A percentile compares a stretch with the other conserved stretches of the same genome.
Conservation (phyloP, 495 filamentous ascomycete species). For the Clohesyomyces aquaticus region DNA sequence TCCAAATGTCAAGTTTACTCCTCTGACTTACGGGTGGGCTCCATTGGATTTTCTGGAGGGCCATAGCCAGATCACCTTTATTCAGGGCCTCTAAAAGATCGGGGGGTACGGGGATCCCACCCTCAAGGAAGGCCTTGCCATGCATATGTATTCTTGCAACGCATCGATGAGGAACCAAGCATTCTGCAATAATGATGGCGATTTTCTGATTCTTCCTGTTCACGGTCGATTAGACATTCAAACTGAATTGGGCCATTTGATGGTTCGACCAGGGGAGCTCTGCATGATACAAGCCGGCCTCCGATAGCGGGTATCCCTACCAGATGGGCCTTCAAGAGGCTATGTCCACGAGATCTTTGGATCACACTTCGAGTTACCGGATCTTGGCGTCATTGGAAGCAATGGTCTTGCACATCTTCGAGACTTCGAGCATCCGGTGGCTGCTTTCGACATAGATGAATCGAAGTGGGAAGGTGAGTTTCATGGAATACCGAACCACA, state of each 20-base stretch:
- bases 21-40: not conserved
- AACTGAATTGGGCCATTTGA: not conserved
- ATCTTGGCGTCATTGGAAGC: not conserved
- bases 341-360: conserved; percentile 3
- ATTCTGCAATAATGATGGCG: not conserved
- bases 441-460: not conserved
- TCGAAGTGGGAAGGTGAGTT: not conserved
- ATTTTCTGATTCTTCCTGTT: not conserved
- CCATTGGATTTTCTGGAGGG: not conserved
- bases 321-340: not conserved
- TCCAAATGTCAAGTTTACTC: not conserved
- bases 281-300: not conserved
- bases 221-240: not conserved
- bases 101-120: conserved; percentile 1
- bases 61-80: not conserved
- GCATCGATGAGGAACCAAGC: not conserved
- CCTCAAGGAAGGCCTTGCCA: not conserved
- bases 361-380: conserved; percentile 1
- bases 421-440: not conserved
- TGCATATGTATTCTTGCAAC: not conserved
- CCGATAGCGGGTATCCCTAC: not conserved
- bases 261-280: not conserved
- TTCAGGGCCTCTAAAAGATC: not conserved
- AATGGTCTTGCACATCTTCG: not conserved
- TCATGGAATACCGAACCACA: no score